phyloP scores from a whole-genome alignment of 129 eudicot genomes.

The Smallanthus sonchifolius region DNA sequence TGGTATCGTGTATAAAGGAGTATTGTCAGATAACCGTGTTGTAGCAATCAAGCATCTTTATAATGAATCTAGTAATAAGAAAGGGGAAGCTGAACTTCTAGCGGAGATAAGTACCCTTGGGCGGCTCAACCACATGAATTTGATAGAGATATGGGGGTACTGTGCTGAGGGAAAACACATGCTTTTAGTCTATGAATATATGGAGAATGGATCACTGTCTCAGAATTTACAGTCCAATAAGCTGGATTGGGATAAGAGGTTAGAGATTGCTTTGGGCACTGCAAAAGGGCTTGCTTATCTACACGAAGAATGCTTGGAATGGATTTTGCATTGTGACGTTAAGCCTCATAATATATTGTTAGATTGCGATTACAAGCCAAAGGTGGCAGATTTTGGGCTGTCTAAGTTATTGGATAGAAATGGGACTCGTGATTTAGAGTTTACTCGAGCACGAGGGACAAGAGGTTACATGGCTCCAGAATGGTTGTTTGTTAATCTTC shows the following conservation, averaged over 20 bases:
- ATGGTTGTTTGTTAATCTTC: conserved; percentile 38
- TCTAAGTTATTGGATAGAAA: conserved; percentile 27
- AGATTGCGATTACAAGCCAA: conserved; percentile 31
- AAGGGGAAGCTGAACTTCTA: conserved; percentile 38
- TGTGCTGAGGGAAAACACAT: conserved; percentile 37
- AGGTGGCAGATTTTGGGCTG: conserved; percentile 48
- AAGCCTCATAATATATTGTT: conserved; percentile 51
- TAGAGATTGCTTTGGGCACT: conserved; percentile 46
- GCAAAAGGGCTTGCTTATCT: conserved; percentile 64
- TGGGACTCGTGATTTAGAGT: conserved; percentile 20
- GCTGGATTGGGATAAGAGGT: conserved; percentile 40
- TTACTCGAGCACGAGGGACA: conserved; percentile 49
- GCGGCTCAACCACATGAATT: conserved; percentile 46
- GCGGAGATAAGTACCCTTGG: conserved; percentile 50
- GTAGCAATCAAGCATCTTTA: conserved; percentile 35
- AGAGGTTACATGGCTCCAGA: conserved; percentile 74
- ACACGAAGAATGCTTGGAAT: conserved; percentile 62
- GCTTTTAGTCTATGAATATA: conserved; percentile 43
- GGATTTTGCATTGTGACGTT: conserved; percentile 59
- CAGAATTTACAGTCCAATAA: conserved; percentile 17
- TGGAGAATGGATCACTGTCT: conserved; percentile 42
- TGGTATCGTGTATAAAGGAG: conserved; percentile 37
- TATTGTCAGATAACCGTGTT: conserved; percentile 19
- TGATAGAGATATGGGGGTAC: conserved; percentile 47
- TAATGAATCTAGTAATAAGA: background rate